These are phyloP conservation scores for Russula brevipes DNA, from an alignment of 768 basidiomycete genomes.

Conservation along the genomic window DNA sequence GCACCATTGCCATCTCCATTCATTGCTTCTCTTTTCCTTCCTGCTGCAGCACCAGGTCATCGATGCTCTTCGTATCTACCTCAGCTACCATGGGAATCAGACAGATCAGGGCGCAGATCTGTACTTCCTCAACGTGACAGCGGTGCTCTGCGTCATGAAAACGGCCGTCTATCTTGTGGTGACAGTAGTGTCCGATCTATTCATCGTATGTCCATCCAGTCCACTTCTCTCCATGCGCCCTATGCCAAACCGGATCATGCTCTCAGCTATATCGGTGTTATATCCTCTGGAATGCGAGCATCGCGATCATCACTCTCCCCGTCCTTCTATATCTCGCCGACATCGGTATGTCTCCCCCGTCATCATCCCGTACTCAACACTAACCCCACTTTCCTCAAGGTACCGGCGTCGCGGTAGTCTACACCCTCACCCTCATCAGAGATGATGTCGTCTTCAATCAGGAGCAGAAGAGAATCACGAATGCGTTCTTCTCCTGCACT, in stretches of 20 bases:
- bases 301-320: background rate
- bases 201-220: background rate
- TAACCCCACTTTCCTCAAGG: no score
- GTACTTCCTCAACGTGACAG: background rate
- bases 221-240: background rate
- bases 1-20: background rate
- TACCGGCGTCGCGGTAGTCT: constrained; percentile 6
- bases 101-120: background rate
- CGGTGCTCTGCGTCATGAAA: background rate
- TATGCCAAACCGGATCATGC: background rate
- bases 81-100: background rate
- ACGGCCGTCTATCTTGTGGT: no score
- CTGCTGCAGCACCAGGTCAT: constrained; percentile 8
- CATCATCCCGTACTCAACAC: no score
- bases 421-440: constrained; percentile 4
- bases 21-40: background rate
- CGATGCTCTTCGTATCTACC: constrained; percentile 10
- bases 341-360: no score
- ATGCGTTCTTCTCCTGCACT: background rate
- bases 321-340: no score
- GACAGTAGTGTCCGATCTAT: no score
- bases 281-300: constrained; percentile 18
- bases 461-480: constrained; percentile 15
- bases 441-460: background rate
- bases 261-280: constrained; percentile 21